phyloP scores from a whole-genome alignment of 345 rosid species.

The Rhodamnia argentea region DNA sequence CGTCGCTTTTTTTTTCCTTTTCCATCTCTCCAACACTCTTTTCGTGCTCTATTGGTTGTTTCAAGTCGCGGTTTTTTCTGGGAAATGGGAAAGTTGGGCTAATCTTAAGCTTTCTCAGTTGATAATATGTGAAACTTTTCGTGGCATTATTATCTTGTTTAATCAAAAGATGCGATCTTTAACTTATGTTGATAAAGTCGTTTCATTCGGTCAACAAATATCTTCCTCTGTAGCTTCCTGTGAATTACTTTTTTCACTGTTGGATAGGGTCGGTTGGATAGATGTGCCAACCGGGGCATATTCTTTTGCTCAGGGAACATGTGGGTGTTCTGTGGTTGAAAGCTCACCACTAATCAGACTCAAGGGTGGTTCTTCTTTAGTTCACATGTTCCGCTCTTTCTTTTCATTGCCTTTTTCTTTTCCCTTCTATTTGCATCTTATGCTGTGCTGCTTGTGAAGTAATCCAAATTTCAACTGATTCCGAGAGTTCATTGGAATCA shows the following conservation, averaged over 20 bases:
- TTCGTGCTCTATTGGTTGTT: slow-evolving; percentile 8
- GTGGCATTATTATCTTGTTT: not conserved
- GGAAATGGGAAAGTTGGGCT: not conserved
- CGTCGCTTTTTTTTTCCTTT: slow-evolving; percentile 2
- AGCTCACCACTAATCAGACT: not conserved
- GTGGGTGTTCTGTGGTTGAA: not conserved
- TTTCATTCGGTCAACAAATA: not conserved
- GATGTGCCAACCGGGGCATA: not conserved
- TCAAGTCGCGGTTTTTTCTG: not conserved
- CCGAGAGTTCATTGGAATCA: not conserved
- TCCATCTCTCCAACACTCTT: not conserved
- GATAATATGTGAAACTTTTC: not conserved
- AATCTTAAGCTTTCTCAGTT: not conserved
- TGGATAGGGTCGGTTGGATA: not conserved
- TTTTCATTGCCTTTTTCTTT: not conserved
- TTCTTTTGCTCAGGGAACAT: not conserved
- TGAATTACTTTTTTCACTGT: no score
- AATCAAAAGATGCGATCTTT: not conserved
- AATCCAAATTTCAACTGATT: not conserved
- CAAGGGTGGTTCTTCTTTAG: slow-evolving; percentile 14
- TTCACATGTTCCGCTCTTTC: slow-evolving; percentile 14
- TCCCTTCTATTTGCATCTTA: slow-evolving; percentile 15
- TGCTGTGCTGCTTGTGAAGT: slow-evolving; percentile 9
- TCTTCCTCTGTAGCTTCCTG: not conserved
- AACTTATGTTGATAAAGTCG: not conserved